Percentiles rank a stretch among this genome's conserved stretches.
These are phyloP conservation scores for Chrysochromulina parva DNA, from an alignment of 78 protist genomes.

Conservation along the genomic window DNA sequence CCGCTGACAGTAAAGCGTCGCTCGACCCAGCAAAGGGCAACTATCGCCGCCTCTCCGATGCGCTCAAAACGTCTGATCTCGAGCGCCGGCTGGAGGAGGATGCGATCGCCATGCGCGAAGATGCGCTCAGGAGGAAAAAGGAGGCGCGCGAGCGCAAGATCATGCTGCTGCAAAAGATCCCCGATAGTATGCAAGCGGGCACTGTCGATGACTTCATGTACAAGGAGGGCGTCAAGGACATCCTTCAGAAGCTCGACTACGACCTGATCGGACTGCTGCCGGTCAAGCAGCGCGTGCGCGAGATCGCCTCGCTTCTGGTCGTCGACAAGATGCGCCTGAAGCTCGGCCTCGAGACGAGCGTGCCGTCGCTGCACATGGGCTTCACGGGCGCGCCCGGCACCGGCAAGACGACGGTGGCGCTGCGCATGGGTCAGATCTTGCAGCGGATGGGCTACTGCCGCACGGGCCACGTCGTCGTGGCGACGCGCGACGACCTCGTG, in stretches of 20 bases:
- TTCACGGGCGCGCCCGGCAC: slow-evolving; percentile 40
- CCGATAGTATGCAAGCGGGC: background rate
- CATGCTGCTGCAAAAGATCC: background rate
- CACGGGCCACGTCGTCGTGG: slow-evolving; percentile 20
- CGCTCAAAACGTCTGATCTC: background rate
- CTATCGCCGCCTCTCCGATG: background rate
- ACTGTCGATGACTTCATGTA: slow-evolving; percentile 13
- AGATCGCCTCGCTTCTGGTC: slow-evolving; percentile 20
- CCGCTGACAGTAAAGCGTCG: background rate
- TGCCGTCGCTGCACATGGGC: slow-evolving; percentile 30
- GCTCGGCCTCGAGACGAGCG: slow-evolving; percentile 20
- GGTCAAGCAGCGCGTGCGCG: slow-evolving; percentile 28
- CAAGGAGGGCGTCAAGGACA: slow-evolving; percentile 9
- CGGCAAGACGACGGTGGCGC: slow-evolving; percentile 32
- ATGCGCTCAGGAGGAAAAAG: background rate
- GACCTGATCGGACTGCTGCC: slow-evolving; percentile 8
- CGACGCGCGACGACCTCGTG: slow-evolving; percentile 31
- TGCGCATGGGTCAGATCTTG: slow-evolving; percentile 29
- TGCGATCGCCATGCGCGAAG: background rate
- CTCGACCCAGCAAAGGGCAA: background rate
- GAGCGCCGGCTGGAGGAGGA: slow-evolving; percentile 18
- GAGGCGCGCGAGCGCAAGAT: slow-evolving; percentile 19
- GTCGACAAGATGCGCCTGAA: slow-evolving; percentile 32
- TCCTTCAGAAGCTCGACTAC: slow-evolving; percentile 24
- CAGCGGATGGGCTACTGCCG: slow-evolving; percentile 43